Base-by-base conservation (phyloP, 2,329 filamentous ascomycete genomes). In the Fusarium sambucinum region DNA sequence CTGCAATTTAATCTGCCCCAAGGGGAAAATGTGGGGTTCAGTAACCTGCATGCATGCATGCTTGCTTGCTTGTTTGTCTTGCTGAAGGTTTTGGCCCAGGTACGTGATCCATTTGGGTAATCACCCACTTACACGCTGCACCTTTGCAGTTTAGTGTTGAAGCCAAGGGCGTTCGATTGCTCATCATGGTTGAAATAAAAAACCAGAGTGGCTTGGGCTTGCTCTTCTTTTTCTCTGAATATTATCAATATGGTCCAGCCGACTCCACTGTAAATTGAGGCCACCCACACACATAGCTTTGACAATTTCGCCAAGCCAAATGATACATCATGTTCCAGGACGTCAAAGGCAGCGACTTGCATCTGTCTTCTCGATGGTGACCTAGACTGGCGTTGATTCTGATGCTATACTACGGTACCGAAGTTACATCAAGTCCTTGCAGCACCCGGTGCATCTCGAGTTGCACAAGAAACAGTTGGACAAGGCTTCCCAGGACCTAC, bases 281-380 rank as follows among this genome's bases (percentile, higher is more conserved):
- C 47, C 47, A 16, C 17, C 32, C 32, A 38, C 45, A 21, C 17
- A 27, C 45, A 23, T 13, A 27, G 47, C 21, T 50, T 50, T 50
- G 47, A 38, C 47, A 50, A 14, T 35, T 27, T 50, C 21, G 27
- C 32, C 17, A 27, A 50, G 38, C 27, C 47, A 38, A 19, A 13
- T 50, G 47, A 50, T 50, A 23, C 13, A 50, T 50, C 47, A 50
- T 50, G 23, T 38, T 38, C 47, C 47, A 27, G 17, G 47, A 19
- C 38, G n/a, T 50, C 32, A 50, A 21, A 50, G 17, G 47, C 17
- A 50, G 23, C 47, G 47, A 19, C 32, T 19, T 50, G 47, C 47
- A 50, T 50, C 4, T 38, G 13, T 14, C 35, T n/a, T 27, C 5
- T 12, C 14, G 23, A 47, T 17, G 25, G 14, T 33, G 32, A 14